Percentiles rank a stretch among this genome's conserved stretches.
Evolutionary conservation across 75 land plant species (phyloP).

Genomic region (Larix kaempferi): DNA sequence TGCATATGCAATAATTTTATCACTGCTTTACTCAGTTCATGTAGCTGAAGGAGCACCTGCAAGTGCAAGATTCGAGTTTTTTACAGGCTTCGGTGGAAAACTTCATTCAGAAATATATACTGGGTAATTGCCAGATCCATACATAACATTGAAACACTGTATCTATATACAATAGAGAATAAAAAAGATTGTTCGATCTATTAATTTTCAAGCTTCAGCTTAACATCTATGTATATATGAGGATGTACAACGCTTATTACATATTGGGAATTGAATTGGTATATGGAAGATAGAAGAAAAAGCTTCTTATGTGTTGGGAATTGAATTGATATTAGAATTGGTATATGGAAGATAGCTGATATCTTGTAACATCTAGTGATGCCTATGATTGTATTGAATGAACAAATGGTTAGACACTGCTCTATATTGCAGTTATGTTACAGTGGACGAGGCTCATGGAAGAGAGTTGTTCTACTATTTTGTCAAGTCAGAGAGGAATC

Average conservation of each 20-base stretch:
- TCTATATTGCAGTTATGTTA: conserved; percentile 35
- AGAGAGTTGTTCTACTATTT: conserved; percentile 47
- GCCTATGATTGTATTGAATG: too few relatives aligned
- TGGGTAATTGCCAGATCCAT: neutral
- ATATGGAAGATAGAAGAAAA: too few relatives aligned
- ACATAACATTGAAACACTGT: neutral
- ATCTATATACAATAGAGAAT: too few relatives aligned
- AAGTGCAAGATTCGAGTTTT: neutral
- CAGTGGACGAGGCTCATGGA: conserved; percentile 32
- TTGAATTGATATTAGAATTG: too few relatives aligned
- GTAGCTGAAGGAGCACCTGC: neutral
- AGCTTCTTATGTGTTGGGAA: too few relatives aligned
- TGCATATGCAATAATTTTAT: neutral
- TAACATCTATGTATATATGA: too few relatives aligned
- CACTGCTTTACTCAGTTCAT: neutral
- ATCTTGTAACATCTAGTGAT: too few relatives aligned
- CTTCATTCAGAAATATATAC: neutral
- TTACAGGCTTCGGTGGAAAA: neutral
- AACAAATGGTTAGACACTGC: neutral
- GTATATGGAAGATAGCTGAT: too few relatives aligned
- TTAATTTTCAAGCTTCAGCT: too few relatives aligned
- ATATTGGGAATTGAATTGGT: too few relatives aligned
- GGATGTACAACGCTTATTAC: too few relatives aligned
- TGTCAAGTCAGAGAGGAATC: conserved; percentile 41
- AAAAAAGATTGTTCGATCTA: too few relatives aligned